Conservation (phyloP, 2,329 filamentous ascomycete genomes). For the Xylaria multiplex region DNA sequence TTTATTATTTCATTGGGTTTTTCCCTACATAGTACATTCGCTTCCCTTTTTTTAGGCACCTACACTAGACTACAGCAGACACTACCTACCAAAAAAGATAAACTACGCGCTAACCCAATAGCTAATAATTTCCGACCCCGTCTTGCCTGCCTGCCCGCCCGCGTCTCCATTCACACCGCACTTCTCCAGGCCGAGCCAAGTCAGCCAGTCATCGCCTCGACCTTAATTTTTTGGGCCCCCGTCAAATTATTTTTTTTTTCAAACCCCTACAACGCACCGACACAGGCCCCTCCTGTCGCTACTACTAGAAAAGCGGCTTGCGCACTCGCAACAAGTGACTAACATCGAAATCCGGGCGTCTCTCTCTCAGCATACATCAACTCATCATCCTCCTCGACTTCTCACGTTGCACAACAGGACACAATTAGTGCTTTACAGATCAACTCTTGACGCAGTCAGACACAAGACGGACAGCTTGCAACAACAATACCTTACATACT, state of each 20-base stretch:
- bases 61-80: constrained; percentile 6
- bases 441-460: constrained; percentile 19
- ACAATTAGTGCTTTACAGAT: constrained; percentile 11
- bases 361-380: constrained; percentile 25
- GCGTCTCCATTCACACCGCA: constrained; percentile 37
- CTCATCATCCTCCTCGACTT: constrained; percentile 23
- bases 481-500: constrained; percentile 9
- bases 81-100: constrained; percentile 24
- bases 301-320: constrained; percentile 38
- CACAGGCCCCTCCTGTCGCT: constrained; percentile 24
- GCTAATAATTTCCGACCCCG: constrained; percentile 31
- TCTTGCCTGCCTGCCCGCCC: constrained; percentile 26
- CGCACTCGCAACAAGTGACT: constrained; percentile 31
- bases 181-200: constrained; percentile 33
- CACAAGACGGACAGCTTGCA: constrained; percentile 15
- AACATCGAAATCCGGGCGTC: constrained; percentile 20
- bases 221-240: constrained; percentile 27
- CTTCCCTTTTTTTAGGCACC: constrained; percentile 31
- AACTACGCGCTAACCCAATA: constrained; percentile 31
- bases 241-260: constrained; percentile 26
- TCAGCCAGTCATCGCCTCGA: constrained; percentile 32
- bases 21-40: background rate
- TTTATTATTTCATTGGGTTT: constrained; percentile 12
- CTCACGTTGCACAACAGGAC: constrained; percentile 29
- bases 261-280: constrained; percentile 32